These are phyloP conservation scores for Epichloe sylvatica DNA, from an alignment of 2,329 filamentous ascomycete species.

Conservation along the genomic window DNA sequence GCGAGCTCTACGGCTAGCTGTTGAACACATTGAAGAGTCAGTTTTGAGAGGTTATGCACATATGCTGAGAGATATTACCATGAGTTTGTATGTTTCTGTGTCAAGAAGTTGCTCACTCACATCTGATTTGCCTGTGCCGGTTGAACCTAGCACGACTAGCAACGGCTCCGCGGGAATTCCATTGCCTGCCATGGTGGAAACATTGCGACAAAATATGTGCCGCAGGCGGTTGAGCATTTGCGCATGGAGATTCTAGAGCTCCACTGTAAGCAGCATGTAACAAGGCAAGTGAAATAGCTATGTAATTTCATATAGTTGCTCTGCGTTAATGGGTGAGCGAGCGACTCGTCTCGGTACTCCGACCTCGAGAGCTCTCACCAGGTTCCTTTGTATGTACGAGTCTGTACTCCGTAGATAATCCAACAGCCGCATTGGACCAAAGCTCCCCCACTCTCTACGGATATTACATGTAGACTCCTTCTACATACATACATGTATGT, in stretches of 20 bases:
- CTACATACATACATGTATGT: too few species aligned
- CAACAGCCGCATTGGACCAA: too few species aligned
- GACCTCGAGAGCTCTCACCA: too few species aligned
- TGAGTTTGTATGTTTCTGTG: neutral
- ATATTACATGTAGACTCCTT: too few species aligned
- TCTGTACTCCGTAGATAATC: too few species aligned
- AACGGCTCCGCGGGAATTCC: constrained; percentile 42
- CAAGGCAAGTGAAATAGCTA: too few species aligned
- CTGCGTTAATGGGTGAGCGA: too few species aligned
- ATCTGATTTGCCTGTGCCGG: constrained; percentile 86
- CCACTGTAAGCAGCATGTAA: neutral
- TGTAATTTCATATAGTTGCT: too few species aligned
- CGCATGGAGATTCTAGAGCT: constrained; percentile 4
- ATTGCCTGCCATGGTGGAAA: constrained; percentile 24
- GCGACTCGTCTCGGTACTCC: too few species aligned
- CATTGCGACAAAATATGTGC: constrained; percentile 19
- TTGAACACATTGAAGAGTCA: neutral
- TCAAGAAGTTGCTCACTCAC: constrained; percentile 32
- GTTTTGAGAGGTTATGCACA: neutral
- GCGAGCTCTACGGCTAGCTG: constrained; percentile 86
- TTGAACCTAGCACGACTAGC: constrained; percentile 74
- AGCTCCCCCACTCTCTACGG: too few species aligned
- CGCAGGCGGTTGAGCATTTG: constrained; percentile 16
- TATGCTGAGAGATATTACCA: neutral
- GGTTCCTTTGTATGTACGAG: too few species aligned